These are phyloP conservation scores for bread wheat (Triticum aestivum) DNA, from an alignment of 176 grass and related monocot genomes.

Conservation along the genomic window DNA sequence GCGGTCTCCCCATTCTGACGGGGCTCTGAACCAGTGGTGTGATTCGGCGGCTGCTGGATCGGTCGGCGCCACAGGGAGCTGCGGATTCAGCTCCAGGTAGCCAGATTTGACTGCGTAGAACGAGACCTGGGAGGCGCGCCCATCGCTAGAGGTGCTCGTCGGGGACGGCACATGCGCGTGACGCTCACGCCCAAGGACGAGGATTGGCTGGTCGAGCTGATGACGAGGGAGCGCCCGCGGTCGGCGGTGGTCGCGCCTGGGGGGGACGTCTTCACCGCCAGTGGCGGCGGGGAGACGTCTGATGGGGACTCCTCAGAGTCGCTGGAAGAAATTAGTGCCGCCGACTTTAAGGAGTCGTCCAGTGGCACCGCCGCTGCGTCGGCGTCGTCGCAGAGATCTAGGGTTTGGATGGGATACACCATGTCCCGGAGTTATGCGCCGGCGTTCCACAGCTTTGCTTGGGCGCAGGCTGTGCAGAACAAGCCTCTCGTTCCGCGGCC, in stretches of 20 bases:
- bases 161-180: slow-evolving; percentile 34
- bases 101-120: slow-evolving; percentile 31
- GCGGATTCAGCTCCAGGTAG: slow-evolving; percentile 15
- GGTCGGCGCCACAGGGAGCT: not conserved
- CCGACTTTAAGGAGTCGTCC: slow-evolving; percentile 57
- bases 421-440: slow-evolving; percentile 78
- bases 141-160: not conserved
- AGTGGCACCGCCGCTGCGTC: not conserved
- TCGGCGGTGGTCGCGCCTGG: slow-evolving; percentile 49
- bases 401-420: slow-evolving; percentile 78
- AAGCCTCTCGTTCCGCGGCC: slow-evolving; percentile 59
- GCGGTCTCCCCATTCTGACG: not conserved
- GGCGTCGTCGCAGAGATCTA: slow-evolving; percentile 39
- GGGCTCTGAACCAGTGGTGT: not conserved
- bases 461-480: slow-evolving; percentile 93
- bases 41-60: not conserved
- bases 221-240: slow-evolving; percentile 55
- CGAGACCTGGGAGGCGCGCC: slow-evolving; percentile 10
- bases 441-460: slow-evolving; percentile 78
- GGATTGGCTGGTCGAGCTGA: slow-evolving; percentile 41
- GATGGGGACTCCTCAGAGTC: slow-evolving; percentile 73
- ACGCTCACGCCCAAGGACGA: slow-evolving; percentile 49
- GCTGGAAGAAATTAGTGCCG: slow-evolving; percentile 65
- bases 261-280: slow-evolving; percentile 26
- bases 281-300: slow-evolving; percentile 44